Evolutionary conservation across 2,329 filamentous ascomycete species (phyloP), one percentile per base, ranked within the genome.

Genomic region (Ophiostoma ips): DNA sequence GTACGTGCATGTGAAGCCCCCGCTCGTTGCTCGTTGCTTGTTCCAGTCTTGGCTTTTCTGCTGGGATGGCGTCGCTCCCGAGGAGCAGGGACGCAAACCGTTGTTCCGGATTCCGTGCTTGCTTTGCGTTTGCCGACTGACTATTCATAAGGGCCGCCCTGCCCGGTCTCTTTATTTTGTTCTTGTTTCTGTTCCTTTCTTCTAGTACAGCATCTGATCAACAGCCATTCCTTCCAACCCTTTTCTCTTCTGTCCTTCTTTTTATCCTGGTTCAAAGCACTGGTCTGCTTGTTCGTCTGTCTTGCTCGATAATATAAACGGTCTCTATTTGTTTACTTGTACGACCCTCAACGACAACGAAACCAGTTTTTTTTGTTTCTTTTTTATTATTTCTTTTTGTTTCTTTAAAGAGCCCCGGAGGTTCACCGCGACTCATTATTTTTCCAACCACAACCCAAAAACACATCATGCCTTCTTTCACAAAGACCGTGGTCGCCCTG

Each of bases 261-360:
- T 46, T 11, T 28, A 19, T n/a, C n/a, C n/a, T 19, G 18, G 18
- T 45, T 38, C 61, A 64, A 71, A 72, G 70, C 70, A 65, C 70
- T 70, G 70, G 70, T 71, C 68, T 71, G 70, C 69, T 72, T 71
- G 61, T 65, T 64, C 61, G 61, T 62, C 60, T 33, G 24, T 59
- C 56, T 58, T 58, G 58, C 57, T 60, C 59, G 13, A n/a, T 50
- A 43, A 16, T 49, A 41, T 44, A n/a, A 36, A 54, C 54, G 24
- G 52, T 57, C 51, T 49, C 24, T 28, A 4, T 28, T 28, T 28
- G n/a, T n/a, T n/a, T n/a, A n/a, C n/a, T n/a, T n/a, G 46, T 38
- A 52, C 37, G 37, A 21, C 43, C 35, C 38, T 15, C 30, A 40
- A 36, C 12, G 8, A 35, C n/a, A 31, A 45, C 46, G 19, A 30